Evolutionary conservation across 768 basidiomycete species (phyloP).

Genomic region (Trametes cubensis): DNA sequence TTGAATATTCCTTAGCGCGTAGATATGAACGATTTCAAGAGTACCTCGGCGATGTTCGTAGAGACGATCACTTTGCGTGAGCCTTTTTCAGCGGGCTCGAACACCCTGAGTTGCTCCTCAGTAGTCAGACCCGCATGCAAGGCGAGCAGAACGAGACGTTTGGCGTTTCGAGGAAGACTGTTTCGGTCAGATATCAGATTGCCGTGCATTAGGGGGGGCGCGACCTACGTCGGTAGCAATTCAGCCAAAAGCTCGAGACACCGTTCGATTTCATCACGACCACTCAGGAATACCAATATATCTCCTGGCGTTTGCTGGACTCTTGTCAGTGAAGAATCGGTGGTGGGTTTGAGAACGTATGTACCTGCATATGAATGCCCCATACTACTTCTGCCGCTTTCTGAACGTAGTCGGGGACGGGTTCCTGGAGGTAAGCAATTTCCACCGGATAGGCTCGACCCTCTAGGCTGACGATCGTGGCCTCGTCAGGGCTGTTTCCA

Average conservation of each 20-base stretch:
- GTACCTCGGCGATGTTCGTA: conserved; percentile 94
- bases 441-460: conserved; percentile 96
- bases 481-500: conserved; percentile 64
- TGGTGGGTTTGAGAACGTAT: conserved; percentile 14
- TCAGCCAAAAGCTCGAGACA: conserved; percentile 83
- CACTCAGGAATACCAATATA: conserved; percentile 91
- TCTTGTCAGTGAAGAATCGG: too few species aligned
- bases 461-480: conserved; percentile 86
- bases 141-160: conserved; percentile 67
- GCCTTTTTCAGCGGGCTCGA: conserved; percentile 73
- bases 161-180: conserved; percentile 57
- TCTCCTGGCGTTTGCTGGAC: conserved; percentile 81
- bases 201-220: neutral
- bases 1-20: too few species aligned
- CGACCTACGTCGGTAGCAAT: conserved; percentile 66
- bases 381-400: conserved; percentile 83
- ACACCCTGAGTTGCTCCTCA: conserved; percentile 86
- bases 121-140: conserved; percentile 88
- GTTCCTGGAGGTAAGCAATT: conserved; percentile 81
- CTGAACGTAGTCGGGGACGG: conserved; percentile 77
- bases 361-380: conserved; percentile 79
- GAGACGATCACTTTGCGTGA: conserved; percentile 88
- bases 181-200: neutral
- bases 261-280: conserved; percentile 93
- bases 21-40: neutral